A percentile compares a stretch with the other conserved stretches of the same genome.
phyloP scores from a whole-genome alignment of 306 rosid species.

The Quercus rubra region DNA sequence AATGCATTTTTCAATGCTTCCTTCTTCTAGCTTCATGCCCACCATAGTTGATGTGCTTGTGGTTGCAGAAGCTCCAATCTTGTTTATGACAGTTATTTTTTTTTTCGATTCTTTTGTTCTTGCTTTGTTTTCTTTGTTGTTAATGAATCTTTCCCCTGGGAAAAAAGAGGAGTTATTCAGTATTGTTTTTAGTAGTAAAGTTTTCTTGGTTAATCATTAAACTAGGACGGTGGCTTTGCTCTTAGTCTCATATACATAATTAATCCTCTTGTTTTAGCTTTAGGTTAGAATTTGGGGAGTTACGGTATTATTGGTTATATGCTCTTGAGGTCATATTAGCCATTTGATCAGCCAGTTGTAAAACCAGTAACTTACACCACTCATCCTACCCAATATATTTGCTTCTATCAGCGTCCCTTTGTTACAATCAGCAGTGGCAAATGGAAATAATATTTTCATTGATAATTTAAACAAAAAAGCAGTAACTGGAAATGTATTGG shows the following conservation, averaged over 20 bases:
- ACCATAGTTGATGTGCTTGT: neutral
- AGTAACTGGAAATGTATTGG: neutral
- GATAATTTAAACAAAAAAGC: neutral
- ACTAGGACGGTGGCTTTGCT: neutral
- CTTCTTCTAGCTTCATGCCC: neutral
- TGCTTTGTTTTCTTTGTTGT: neutral
- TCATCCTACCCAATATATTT: too few relatives aligned
- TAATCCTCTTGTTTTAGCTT: too few relatives aligned
- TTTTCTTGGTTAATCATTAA: neutral
- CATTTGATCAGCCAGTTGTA: neutral
- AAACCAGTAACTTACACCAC: too few relatives aligned
- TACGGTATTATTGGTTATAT: neutral
- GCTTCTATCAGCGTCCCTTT: too few relatives aligned
- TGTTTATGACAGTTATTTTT: neutral
- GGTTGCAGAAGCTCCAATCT: neutral
- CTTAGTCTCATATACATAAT: too few relatives aligned
- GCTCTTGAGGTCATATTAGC: neutral
- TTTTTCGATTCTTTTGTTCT: neutral
- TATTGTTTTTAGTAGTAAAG: neutral
- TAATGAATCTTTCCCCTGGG: too few relatives aligned
- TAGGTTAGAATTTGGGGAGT: neutral
- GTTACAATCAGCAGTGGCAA: neutral
- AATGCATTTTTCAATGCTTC: too few relatives aligned
- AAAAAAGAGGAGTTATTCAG: neutral
- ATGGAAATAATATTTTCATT: neutral